Conservation (phyloP, 176 grass and related monocot species). For the Elymus sibiricus region DNA sequence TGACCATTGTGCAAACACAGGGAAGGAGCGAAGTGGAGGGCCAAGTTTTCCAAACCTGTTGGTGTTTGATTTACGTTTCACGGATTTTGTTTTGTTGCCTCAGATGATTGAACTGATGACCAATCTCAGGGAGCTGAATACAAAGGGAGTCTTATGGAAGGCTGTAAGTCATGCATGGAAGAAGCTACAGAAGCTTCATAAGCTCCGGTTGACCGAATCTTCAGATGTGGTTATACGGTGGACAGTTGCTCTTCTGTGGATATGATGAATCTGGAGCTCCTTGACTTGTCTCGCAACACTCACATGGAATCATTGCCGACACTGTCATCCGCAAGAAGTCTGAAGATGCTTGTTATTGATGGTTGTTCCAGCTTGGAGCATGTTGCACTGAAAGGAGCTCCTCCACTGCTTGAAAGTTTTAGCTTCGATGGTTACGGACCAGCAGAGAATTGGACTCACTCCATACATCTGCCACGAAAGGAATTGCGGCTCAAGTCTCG, state of each 20-base stretch:
- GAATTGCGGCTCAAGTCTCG: background rate
- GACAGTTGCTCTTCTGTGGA: background rate
- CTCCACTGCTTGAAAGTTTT: background rate
- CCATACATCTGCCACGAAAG: background rate
- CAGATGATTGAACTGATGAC: background rate
- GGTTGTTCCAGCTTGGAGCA: background rate
- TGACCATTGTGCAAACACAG: background rate
- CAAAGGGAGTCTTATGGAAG: background rate
- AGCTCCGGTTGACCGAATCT: background rate
- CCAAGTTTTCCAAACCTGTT: background rate
- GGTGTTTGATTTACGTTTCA: background rate
- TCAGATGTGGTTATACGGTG: background rate
- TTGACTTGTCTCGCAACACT: background rate
- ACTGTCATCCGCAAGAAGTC: background rate
- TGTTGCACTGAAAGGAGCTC: background rate
- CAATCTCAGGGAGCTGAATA: slow-evolving; percentile 14
- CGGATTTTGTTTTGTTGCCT: background rate
- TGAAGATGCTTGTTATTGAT: slow-evolving; percentile 2
- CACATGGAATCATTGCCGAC: background rate
- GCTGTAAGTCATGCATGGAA: background rate
- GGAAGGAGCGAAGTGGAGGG: background rate
- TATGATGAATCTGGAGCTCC: background rate
- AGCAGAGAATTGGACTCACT: background rate
- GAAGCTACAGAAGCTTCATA: background rate
- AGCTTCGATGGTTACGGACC: background rate